These are phyloP conservation scores for Hypsizygus marmoreus DNA, from an alignment of 768 basidiomycete genomes.

Conservation along the genomic window DNA sequence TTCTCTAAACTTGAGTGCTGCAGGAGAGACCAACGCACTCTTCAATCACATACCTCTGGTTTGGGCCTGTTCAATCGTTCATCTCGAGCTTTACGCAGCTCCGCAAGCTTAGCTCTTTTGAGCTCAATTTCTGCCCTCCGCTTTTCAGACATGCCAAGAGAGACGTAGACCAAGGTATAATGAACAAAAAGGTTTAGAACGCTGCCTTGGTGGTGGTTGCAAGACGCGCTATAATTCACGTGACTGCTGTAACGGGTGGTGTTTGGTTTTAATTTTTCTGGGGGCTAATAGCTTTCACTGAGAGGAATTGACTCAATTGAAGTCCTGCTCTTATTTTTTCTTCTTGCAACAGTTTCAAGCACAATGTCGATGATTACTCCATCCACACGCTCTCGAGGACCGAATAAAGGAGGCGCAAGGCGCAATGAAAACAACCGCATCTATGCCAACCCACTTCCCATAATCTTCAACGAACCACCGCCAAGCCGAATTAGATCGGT, in stretches of 20 bases:
- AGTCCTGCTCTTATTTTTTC: not conserved
- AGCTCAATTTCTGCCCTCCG: constrained; percentile 88
- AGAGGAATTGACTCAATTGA: constrained; percentile 1
- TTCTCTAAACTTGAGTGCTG: constrained; percentile 16
- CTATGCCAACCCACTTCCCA: constrained; percentile 73
- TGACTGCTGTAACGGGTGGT: not conserved
- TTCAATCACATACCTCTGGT: constrained; percentile 35
- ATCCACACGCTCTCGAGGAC: constrained; percentile 42
- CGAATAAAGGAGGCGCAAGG: constrained; percentile 52
- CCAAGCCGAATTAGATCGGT: constrained; percentile 45
- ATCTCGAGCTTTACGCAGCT: constrained; percentile 76
- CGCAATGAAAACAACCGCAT: constrained; percentile 66
- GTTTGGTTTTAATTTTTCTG: not conserved
- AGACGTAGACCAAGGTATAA: not conserved
- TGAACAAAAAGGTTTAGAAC: not conserved
- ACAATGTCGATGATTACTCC: constrained; percentile 18
- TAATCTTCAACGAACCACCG: constrained; percentile 47
- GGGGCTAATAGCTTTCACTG: not conserved
- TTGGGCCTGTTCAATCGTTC: constrained; percentile 56
- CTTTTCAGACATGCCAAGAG: constrained; percentile 52
- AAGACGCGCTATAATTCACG: not conserved
- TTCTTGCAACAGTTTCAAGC: not conserved
- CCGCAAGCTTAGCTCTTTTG: constrained; percentile 85
- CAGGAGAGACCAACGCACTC: constrained; percentile 2
- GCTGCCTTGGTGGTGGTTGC: not conserved